Evolutionary conservation across 352 stramenopile species (phyloP), one percentile per base, ranked within the genome.

Genomic region (Stramenopiles sp.): DNA sequence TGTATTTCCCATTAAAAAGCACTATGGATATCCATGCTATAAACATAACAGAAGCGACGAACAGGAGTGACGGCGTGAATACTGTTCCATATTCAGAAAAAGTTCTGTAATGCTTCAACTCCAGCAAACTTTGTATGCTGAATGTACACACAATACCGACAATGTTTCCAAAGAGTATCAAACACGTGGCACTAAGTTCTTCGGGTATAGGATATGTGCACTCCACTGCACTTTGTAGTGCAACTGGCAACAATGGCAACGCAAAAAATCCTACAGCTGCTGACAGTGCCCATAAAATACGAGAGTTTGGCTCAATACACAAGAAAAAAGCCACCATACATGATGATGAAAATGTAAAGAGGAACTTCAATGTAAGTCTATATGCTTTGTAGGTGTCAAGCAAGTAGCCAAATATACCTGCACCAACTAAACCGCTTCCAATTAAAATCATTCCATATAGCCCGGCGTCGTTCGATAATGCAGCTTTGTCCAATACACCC

Each of bases 401-500:
- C 7, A 86, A 32, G 0, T 80, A 7, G n/a, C 82, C 84, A 0
- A 80, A 39, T 30, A 85, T 32, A 67, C 83, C 80, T 7, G 84
- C 84, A n/a, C 82, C 81, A 0, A 86, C 30, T 0, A 87, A 27
- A 27, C 84, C 84, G 7, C 4, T 76, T n/a, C 80, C 82, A 30
- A 87, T 86, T 14, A 87, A 75, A 0, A 87, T 31, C 0, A 67
- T 82, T 75, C 83, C 81, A 30, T 86, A 87, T 0, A 87, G 71
- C 0, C 84, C 84, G n/a, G 84, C 84, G 71, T 86, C 84, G 22
- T 22, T 25, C 55, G 55, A 71, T 22, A 71, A 27, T 27, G 55
- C 55, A 22, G 55, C 22, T 71, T 71, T 71, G 55, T 71, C 55
- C 55, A 71, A 71, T 27, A 25, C 55, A 27, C 55, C 55, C 30